A percentile compares a stretch with the other conserved stretches of the same genome.
These are phyloP conservation scores for Tricholoma flavovirens DNA, from an alignment of 768 basidiomycete species.

Conservation along the genomic window DNA sequence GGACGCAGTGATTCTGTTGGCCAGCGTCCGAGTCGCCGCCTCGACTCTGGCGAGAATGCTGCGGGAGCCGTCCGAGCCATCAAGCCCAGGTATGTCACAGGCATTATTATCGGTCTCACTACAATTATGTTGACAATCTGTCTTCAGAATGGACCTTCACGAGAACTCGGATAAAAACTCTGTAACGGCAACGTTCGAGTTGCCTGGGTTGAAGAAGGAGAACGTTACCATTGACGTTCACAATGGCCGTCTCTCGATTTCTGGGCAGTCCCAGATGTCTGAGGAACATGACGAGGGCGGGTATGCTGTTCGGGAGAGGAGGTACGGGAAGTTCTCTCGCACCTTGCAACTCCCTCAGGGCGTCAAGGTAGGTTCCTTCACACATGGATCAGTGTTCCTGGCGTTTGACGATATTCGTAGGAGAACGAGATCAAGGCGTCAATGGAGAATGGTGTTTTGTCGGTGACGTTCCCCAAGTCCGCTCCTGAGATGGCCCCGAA, in stretches of 20 bases:
- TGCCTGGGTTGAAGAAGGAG: constrained; percentile 48
- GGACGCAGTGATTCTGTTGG: constrained; percentile 3
- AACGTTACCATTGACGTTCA: constrained; percentile 40
- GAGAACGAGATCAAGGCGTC: constrained; percentile 9
- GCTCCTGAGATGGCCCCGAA: constrained; percentile 1
- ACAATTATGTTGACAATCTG: neutral
- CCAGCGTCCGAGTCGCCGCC: constrained; percentile 2
- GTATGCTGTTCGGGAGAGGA: constrained; percentile 39
- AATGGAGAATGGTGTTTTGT: constrained; percentile 8
- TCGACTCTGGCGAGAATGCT: neutral
- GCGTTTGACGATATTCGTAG: neutral
- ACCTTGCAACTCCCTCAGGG: constrained; percentile 40
- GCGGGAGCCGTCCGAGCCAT: neutral
- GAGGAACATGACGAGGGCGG: constrained; percentile 25
- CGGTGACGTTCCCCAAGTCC: constrained; percentile 9
- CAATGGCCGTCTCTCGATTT: constrained; percentile 39
- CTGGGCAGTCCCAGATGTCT: constrained; percentile 32
- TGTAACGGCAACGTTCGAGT: constrained; percentile 48
- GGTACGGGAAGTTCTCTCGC: constrained; percentile 42
- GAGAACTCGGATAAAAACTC: constrained; percentile 33
- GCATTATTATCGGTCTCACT: neutral
- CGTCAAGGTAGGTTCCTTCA: constrained; percentile 30
- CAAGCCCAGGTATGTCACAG: constrained; percentile 4
- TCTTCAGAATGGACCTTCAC: constrained; percentile 42
- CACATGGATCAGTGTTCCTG: neutral